Base-by-base conservation (phyloP, 306 rosid species). In the Rubus parviflorus region DNA sequence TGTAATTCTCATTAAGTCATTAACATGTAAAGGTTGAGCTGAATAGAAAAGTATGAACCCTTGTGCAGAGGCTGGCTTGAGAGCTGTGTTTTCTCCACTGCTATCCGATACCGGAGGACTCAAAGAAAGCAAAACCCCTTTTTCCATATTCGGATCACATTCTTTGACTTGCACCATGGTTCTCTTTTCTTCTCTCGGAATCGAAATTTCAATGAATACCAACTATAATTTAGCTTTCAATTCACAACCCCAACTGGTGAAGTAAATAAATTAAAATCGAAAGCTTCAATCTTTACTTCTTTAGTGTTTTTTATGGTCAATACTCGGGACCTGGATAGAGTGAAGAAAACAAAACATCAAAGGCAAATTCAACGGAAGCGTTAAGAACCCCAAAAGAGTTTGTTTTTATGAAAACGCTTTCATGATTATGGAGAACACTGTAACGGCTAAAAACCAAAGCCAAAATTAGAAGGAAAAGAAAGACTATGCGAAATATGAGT, bases 151-250 rank as follows among this genome's bases (percentile, higher is more conserved):
- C 40, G 64, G 52, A 70, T 43, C 69, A 65, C 40, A 0, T 19
- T 77, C 85, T 74, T 30, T n/a, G 48, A 46, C 75, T 61, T 68
- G 46, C 66, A 77, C 81, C 87, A 74, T 77, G n/a, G 62, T 49
- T 71, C 65, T 43, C 40, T n/a, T 53, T 20, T 72, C 25, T 47
- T 23, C 14, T 70, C 49, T 35, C 8, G 8, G 25, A 61, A 62
- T 57, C 69, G 38, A 37, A 64, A 47, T 23, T 12, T 14, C 38
- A 5, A 41, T 40, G 15, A 20, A 38, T 25, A 4, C 14, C 37
- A 37, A 56, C 41, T 51, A 22, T 13, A 52, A 62, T 22, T 9
- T 35, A 51, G 69, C 78, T 20, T 54, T 35, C 22, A 37, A 70
- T 46, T 70, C 38, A 52, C 54, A 52, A 68, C 35, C 57, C 75